phyloP scores from a whole-genome alignment of 768 basidiomycete species.

The Pleurotus pulmonarius region DNA sequence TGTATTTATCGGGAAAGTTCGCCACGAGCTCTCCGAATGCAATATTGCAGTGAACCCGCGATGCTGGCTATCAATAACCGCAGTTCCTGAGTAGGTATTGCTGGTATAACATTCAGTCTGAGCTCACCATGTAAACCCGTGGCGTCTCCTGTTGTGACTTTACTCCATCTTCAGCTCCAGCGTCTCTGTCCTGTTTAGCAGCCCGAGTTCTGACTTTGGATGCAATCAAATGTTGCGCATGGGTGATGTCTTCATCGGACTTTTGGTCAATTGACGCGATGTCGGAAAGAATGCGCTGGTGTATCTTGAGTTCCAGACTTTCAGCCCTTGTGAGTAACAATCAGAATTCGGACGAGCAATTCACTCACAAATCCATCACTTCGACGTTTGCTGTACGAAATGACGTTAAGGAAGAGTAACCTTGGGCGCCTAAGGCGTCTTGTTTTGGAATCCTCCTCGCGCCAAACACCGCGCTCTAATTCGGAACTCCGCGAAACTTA shows the following conservation, averaged over 20 bases:
- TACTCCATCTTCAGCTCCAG: slow-evolving; percentile 22
- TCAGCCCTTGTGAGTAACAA: slow-evolving; percentile 5
- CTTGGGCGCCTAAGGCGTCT: neutral
- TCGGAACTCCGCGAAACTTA: no score
- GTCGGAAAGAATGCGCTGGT: slow-evolving; percentile 72
- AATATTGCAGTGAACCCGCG: slow-evolving; percentile 74
- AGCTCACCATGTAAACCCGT: slow-evolving; percentile 59
- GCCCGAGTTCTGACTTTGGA: slow-evolving; percentile 51
- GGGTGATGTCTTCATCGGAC: slow-evolving; percentile 39
- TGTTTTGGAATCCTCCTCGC: neutral
- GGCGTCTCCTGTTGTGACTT: slow-evolving; percentile 21
- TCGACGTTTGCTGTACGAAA: no score
- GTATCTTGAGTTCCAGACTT: slow-evolving; percentile 78
- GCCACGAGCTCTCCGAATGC: slow-evolving; percentile 78
- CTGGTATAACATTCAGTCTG: no score
- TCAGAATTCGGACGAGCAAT: neutral
- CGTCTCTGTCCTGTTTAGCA: slow-evolving; percentile 20
- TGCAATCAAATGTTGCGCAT: slow-evolving; percentile 54
- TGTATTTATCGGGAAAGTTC: slow-evolving; percentile 53
- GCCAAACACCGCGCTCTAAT: neutral
- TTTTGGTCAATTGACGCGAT: slow-evolving; percentile 57
- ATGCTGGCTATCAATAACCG: slow-evolving; percentile 47
- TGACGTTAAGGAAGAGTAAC: neutral
- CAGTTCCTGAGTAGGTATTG: neutral
- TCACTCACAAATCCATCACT: slow-evolving; percentile 48